These are phyloP conservation scores for Chaetoscypha palmicola DNA, from an alignment of 2,329 filamentous ascomycete species.

Conservation along the genomic window DNA sequence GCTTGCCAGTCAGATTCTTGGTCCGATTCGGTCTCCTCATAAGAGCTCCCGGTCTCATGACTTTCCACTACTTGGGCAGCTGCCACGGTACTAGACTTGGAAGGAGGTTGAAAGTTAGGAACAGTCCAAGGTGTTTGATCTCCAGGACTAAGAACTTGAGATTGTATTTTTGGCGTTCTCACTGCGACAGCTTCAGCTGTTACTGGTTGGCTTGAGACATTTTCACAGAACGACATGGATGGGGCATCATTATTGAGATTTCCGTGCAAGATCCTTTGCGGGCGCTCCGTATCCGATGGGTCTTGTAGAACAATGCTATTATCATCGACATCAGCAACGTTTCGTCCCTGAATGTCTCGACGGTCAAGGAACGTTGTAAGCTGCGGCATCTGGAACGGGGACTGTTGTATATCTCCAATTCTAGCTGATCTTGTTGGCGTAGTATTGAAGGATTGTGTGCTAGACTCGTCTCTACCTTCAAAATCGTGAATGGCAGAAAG, in stretches of 20 bases:
- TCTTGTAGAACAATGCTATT: no score
- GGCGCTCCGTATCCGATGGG: no score
- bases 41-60: neutral
- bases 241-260: no score
- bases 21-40: neutral
- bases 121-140: neutral
- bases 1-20: slow-evolving; percentile 14
- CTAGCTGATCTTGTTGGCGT: slow-evolving; percentile 13
- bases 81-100: neutral
- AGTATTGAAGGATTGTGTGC: slow-evolving; percentile 22
- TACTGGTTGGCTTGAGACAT: no score
- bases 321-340: no score
- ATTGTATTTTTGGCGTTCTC: neutral
- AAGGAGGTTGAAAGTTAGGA: neutral
- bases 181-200: no score
- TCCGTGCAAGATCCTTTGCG: no score
- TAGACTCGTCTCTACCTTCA: slow-evolving; percentile 16
- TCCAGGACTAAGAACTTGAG: neutral
- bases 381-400: neutral
- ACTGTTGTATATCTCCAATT: neutral
- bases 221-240: no score
- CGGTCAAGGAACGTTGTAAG: no score
- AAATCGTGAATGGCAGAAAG: no score
- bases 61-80: neutral
- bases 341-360: no score